Percentiles rank a stretch among this genome's conserved stretches.
Conservation (phyloP, 768 basidiomycete genomes). For the Suillus fuscotomentosus region DNA sequence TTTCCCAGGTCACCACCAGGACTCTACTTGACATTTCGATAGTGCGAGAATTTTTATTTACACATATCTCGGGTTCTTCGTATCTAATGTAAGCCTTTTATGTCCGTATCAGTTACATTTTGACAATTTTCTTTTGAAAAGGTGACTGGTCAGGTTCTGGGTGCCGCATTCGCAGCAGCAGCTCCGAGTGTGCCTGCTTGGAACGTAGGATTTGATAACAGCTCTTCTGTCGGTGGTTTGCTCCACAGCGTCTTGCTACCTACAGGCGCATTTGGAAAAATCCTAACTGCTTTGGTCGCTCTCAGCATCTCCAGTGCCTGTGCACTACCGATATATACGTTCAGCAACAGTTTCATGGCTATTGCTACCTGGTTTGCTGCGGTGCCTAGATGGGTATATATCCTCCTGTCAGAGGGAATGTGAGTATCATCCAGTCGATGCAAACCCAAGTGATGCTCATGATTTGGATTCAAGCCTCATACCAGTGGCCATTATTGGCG, state of each 20-base stretch:
- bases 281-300: background rate
- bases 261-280: background rate
- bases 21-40: background rate
- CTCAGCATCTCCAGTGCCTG: background rate
- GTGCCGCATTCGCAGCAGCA: background rate
- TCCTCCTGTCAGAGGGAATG: background rate
- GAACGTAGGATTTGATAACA: background rate
- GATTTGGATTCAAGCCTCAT: background rate
- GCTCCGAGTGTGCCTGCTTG: background rate
- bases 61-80: background rate
- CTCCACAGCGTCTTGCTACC: background rate
- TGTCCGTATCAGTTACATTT: background rate
- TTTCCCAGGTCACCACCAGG: background rate
- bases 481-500: background rate
- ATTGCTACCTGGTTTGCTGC: background rate
- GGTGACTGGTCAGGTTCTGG: background rate
- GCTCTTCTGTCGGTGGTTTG: background rate
- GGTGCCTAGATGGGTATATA: background rate
- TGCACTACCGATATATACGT: background rate
- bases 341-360: background rate
- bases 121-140: background rate
- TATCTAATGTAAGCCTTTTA: background rate
- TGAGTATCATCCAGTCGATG: background rate
- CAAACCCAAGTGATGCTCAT: background rate
- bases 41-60: background rate